Evolutionary conservation across 1,284 basidiomycete species (phyloP).

Genomic region (Trametes pubescens): DNA sequence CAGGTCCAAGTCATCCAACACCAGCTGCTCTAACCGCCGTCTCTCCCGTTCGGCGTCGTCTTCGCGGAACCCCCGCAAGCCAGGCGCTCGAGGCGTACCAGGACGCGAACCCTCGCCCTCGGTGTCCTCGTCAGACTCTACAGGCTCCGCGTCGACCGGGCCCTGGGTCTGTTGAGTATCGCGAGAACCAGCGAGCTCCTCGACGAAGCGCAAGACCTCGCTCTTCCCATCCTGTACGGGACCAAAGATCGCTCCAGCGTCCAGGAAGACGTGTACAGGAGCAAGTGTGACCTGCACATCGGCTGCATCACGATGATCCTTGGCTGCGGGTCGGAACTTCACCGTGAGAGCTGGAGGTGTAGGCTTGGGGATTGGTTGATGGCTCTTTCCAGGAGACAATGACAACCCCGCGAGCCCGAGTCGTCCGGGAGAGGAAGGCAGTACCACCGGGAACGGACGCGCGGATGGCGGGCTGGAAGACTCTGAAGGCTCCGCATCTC

Average conservation of each 20-base stretch:
- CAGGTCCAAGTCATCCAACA: constrained; percentile 63
- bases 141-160: constrained; percentile 25
- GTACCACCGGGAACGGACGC: constrained; percentile 20
- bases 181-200: constrained; percentile 39
- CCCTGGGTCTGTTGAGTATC: constrained; percentile 21
- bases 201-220: constrained; percentile 50
- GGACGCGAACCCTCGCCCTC: constrained; percentile 48
- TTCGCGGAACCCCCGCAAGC: constrained; percentile 22
- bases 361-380: constrained; percentile 10
- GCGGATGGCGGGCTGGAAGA: constrained; percentile 18
- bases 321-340: constrained; percentile 28
- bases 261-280: constrained; percentile 79
- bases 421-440: constrained; percentile 32
- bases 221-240: constrained; percentile 45
- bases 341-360: constrained; percentile 33
- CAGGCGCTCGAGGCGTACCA: constrained; percentile 43
- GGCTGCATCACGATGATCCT: constrained; percentile 3
- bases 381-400: constrained; percentile 23
- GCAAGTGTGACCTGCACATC: constrained; percentile 53
- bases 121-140: constrained; percentile 31
- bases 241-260: constrained; percentile 61
- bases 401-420: constrained; percentile 31
- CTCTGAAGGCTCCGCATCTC: constrained; percentile 4
- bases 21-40: constrained; percentile 56
- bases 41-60: constrained; percentile 47